A percentile compares a stretch with the other conserved stretches of the same genome.
These are phyloP conservation scores for Malus hybrid DNA, from an alignment of 331 rosid genomes.

Conservation along the genomic window DNA sequence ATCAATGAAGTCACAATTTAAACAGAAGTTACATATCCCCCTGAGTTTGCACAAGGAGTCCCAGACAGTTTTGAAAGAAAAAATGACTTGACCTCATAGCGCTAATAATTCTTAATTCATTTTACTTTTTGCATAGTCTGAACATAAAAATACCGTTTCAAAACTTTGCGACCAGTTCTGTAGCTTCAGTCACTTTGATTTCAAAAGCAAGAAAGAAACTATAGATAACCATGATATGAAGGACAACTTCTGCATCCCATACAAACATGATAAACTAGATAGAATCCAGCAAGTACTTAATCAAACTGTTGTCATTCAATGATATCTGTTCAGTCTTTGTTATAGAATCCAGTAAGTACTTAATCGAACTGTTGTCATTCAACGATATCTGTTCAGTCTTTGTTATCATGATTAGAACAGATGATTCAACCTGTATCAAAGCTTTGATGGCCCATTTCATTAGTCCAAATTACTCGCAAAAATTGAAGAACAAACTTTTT, in stretches of 20 bases:
- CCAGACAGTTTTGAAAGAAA: neutral
- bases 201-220: slow-evolving; percentile 28
- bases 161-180: slow-evolving; percentile 29
- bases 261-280: slow-evolving; percentile 33
- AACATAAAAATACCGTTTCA: slow-evolving; percentile 24
- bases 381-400: slow-evolving; percentile 49
- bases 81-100: neutral
- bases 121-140: slow-evolving; percentile 6
- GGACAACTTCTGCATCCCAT: slow-evolving; percentile 36
- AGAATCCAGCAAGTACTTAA: slow-evolving; percentile 39
- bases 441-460: slow-evolving; percentile 50
- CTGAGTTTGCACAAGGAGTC: neutral
- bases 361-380: slow-evolving; percentile 48
- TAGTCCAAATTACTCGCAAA: slow-evolving; percentile 44
- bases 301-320: slow-evolving; percentile 49
- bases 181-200: slow-evolving; percentile 22
- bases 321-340: slow-evolving; percentile 53
- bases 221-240: slow-evolving; percentile 21
- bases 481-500: slow-evolving; percentile 18
- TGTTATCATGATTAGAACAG: slow-evolving; percentile 50
- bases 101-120: neutral
- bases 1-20: neutral
- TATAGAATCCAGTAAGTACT: slow-evolving; percentile 37
- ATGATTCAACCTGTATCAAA: slow-evolving; percentile 67
- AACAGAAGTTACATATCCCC: neutral